phyloP scores from a whole-genome alignment of 73 alveolate species.

The Tetrahymena malaccensis region DNA sequence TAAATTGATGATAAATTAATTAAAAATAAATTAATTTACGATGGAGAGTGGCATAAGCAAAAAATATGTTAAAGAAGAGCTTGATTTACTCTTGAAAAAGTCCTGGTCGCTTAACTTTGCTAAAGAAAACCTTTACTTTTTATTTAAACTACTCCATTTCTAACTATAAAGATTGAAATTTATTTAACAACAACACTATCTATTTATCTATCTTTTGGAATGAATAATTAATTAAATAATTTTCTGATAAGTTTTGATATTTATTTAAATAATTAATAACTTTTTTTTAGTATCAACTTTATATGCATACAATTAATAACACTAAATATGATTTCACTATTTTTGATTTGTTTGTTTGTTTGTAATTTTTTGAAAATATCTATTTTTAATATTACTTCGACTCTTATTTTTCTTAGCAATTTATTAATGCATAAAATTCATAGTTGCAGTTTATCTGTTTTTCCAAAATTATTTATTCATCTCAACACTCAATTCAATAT shows the following conservation, averaged over 20 bases:
- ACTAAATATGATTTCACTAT: background rate
- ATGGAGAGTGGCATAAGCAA: background rate
- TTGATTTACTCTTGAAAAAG: background rate
- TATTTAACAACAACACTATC: too few species aligned
- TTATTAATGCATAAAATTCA: too few species aligned
- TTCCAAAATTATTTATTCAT: background rate
- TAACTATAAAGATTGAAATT: background rate
- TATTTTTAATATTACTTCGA: background rate
- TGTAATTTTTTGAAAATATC: background rate
- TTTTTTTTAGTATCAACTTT: too few species aligned
- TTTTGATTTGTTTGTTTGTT: too few species aligned
- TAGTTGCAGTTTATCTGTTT: background rate
- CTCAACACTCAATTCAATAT: too few species aligned
- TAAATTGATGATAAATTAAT: background rate
- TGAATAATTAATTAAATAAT: background rate
- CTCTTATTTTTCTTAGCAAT: background rate
- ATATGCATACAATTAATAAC: background rate
- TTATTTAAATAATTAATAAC: too few species aligned
- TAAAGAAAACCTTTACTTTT: background rate
- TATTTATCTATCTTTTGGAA: background rate
- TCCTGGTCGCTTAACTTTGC: background rate
- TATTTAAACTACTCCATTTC: background rate
- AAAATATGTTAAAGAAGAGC: background rate
- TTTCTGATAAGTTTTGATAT: background rate
- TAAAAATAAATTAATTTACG: background rate